Evolutionary conservation across 106 monocot species (phyloP).

Genomic region (Phalaenopsis aphrodite): DNA sequence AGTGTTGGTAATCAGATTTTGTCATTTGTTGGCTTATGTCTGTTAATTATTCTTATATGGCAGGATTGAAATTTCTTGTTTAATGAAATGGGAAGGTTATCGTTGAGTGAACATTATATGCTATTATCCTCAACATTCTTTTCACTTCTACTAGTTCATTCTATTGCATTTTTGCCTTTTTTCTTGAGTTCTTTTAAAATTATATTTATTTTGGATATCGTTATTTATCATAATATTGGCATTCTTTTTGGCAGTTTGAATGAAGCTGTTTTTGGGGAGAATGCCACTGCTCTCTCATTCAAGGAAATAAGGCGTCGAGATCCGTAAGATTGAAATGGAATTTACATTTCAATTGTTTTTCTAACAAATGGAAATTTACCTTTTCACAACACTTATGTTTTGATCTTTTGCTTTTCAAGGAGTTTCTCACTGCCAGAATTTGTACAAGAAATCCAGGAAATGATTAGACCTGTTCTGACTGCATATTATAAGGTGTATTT

Average conservation of each 20-base stretch:
- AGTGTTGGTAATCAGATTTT: background rate
- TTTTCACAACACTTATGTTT: background rate
- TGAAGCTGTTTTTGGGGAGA: conserved; percentile 95
- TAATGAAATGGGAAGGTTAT: background rate
- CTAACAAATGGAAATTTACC: background rate
- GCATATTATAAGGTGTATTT: conserved; percentile 71
- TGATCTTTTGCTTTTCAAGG: conserved; percentile 27
- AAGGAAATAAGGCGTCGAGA: conserved; percentile 91
- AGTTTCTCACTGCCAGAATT: conserved; percentile 92
- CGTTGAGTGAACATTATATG: background rate
- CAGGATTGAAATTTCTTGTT: background rate
- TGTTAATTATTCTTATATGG: background rate
- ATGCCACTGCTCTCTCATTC: conserved; percentile 73
- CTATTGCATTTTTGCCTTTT: background rate
- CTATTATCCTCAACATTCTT: background rate
- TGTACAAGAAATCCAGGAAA: conserved; percentile 94
- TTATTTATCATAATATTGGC: background rate
- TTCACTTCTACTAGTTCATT: background rate
- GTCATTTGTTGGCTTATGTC: background rate
- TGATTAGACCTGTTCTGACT: conserved; percentile 72
- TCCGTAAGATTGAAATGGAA: conserved; percentile 51
- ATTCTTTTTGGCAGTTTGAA: conserved; percentile 48
- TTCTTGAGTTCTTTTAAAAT: background rate
- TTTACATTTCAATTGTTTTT: background rate
- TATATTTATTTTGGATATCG: too few relatives aligned